phyloP scores from a whole-genome alignment of 208 protist species.

The Leishmania aethiopica region DNA sequence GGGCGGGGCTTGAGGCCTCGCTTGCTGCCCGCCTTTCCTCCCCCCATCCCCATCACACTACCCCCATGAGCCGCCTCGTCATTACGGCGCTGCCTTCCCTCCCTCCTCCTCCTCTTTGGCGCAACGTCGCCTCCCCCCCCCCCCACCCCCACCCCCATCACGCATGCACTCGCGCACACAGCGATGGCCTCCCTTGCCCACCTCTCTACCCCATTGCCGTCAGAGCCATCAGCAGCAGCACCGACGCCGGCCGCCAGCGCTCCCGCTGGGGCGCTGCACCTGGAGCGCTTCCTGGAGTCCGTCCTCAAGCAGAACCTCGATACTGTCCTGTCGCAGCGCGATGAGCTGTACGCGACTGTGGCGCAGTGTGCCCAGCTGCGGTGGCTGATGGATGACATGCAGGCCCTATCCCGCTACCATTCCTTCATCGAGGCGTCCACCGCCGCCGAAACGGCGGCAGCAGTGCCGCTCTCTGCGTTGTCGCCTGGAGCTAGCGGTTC shows the following conservation, averaged over 20 bases:
- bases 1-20: not conserved
- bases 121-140: too few species aligned
- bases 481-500: not conserved
- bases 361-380: slow-evolving; percentile 74
- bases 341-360: slow-evolving; percentile 51
- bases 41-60: not conserved
- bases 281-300: slow-evolving; percentile 72
- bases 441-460: slow-evolving; percentile 12
- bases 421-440: slow-evolving; percentile 37
- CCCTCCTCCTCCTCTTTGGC: not conserved
- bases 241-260: slow-evolving; percentile 10
- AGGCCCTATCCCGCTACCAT: slow-evolving; percentile 45
- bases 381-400: slow-evolving; percentile 73
- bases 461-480: not conserved
- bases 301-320: slow-evolving; percentile 58
- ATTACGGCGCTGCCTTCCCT: not conserved
- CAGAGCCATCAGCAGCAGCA: not conserved
- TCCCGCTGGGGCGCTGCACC: slow-evolving; percentile 43
- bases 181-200: not conserved
- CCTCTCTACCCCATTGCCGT: not conserved
- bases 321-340: slow-evolving; percentile 52
- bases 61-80: not conserved
- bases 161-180: not conserved
- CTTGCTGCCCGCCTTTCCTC: not conserved
- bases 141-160: not conserved